Evolutionary conservation across 2,329 filamentous ascomycete species (phyloP).

Genomic region (Fusarium stilboides): DNA sequence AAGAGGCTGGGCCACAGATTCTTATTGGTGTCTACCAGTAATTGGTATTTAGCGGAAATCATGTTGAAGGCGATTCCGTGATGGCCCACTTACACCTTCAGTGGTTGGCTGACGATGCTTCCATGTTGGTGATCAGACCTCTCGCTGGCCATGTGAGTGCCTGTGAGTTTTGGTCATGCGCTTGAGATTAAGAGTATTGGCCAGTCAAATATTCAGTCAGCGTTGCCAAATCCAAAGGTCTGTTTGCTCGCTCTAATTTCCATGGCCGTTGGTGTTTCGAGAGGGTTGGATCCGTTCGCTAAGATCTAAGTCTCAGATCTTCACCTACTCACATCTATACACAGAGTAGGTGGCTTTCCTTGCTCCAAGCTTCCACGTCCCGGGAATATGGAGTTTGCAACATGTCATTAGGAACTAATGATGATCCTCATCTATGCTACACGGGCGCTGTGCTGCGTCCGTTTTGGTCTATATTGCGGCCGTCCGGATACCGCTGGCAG

Average conservation of each 20-base stretch:
- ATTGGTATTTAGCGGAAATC: slow-evolving; percentile 11
- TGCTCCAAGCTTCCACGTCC: slow-evolving; percentile 16
- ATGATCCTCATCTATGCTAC: slow-evolving; percentile 30
- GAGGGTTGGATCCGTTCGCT: slow-evolving; percentile 10
- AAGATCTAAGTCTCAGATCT: slow-evolving; percentile 34
- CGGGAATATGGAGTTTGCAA: slow-evolving; percentile 7
- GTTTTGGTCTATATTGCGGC: not conserved
- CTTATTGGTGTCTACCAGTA: slow-evolving; percentile 16
- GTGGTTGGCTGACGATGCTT: slow-evolving; percentile 7
- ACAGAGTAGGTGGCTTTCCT: slow-evolving; percentile 14
- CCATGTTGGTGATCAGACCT: slow-evolving; percentile 32
- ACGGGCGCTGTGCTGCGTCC: slow-evolving; percentile 23
- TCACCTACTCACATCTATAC: not conserved
- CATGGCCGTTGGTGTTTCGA: not conserved
- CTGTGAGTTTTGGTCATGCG: slow-evolving; percentile 8
- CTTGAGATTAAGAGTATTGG: not conserved
- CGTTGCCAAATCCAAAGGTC: not conserved
- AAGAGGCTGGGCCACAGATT: slow-evolving; percentile 15
- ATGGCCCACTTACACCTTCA: slow-evolving; percentile 13
- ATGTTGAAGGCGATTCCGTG: slow-evolving; percentile 2
- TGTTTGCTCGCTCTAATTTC: not conserved
- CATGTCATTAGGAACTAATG: not conserved
- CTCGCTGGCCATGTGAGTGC: not conserved
- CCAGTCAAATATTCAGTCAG: not conserved
- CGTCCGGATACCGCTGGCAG: slow-evolving; percentile 7